Evolutionary conservation across 108 stramenopile genomes (phyloP).

Genomic region (Cyclotella sp.): DNA sequence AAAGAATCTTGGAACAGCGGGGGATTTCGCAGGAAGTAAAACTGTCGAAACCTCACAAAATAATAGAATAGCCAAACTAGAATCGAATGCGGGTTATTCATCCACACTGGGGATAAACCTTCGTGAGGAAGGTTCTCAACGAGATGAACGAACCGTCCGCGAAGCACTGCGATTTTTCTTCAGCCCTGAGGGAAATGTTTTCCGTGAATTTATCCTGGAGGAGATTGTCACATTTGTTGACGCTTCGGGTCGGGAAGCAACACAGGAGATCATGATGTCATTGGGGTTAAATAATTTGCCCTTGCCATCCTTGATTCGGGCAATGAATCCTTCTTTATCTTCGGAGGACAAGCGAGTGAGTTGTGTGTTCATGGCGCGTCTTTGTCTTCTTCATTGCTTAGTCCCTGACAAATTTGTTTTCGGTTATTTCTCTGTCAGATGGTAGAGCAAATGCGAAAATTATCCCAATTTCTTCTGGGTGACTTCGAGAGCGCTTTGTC

Average conservation of each 20-base stretch:
- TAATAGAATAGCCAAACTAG: background rate
- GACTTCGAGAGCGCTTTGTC: conserved; percentile 71
- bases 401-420: background rate
- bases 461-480: conserved; percentile 74
- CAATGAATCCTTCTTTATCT: conserved; percentile 71
- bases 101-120: conserved; percentile 30
- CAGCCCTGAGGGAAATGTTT: conserved; percentile 86
- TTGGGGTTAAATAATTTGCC: conserved; percentile 69
- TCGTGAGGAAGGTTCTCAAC: conserved; percentile 32
- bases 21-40: conserved; percentile 78
- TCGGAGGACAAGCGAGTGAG: conserved; percentile 63
- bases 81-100: conserved; percentile 29
- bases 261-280: conserved; percentile 59
- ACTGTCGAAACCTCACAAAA: conserved; percentile 59
- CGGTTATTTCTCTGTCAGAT: conserved; percentile 24
- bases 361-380: background rate
- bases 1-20: conserved; percentile 72
- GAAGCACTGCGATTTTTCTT: conserved; percentile 94
- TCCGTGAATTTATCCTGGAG: conserved; percentile 91
- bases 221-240: conserved; percentile 88
- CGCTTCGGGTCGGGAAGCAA: conserved; percentile 74
- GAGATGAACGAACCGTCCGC: conserved; percentile 76
- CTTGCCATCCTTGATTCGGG: conserved; percentile 73
- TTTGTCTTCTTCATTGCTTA: background rate
- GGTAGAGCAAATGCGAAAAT: conserved; percentile 82